Conservation (phyloP, 495 filamentous ascomycete genomes). For the Pseudevernia furfuracea region DNA sequence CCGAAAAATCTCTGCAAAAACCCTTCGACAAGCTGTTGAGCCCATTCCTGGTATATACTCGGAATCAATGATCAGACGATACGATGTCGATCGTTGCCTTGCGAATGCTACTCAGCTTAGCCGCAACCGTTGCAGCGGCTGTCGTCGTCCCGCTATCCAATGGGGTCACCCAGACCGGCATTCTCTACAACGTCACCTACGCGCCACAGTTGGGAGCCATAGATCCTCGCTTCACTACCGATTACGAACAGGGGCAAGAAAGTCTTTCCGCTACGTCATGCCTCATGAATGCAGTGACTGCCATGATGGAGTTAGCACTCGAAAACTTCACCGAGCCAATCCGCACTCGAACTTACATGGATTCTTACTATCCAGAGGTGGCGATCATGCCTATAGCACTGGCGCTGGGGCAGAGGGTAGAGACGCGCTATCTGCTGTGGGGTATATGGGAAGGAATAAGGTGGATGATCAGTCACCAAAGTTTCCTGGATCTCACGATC, state of each 20-base stretch:
- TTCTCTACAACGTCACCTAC: background rate
- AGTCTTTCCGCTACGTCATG: background rate
- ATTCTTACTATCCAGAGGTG: background rate
- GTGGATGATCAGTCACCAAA: background rate
- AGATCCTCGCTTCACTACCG: background rate
- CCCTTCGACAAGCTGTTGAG: background rate
- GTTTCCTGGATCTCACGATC: background rate
- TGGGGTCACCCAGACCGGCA: background rate
- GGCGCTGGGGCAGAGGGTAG: background rate
- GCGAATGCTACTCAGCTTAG: background rate
- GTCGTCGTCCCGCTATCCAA: background rate
- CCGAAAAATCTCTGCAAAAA: no score
- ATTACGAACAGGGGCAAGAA: background rate
- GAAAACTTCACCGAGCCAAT: background rate
- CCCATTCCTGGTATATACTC: no score
- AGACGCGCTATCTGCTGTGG: background rate
- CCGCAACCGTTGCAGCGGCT: background rate
- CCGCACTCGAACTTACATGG: background rate
- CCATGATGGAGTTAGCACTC: background rate
- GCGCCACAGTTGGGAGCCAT: background rate
- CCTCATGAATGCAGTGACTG: background rate
- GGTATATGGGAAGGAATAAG: background rate
- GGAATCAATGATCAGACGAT: background rate
- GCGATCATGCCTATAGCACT: background rate
- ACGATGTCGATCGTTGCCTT: background rate